phyloP scores from a whole-genome alignment of 2,329 filamentous ascomycete genomes.

The Talaromyces sp. region DNA sequence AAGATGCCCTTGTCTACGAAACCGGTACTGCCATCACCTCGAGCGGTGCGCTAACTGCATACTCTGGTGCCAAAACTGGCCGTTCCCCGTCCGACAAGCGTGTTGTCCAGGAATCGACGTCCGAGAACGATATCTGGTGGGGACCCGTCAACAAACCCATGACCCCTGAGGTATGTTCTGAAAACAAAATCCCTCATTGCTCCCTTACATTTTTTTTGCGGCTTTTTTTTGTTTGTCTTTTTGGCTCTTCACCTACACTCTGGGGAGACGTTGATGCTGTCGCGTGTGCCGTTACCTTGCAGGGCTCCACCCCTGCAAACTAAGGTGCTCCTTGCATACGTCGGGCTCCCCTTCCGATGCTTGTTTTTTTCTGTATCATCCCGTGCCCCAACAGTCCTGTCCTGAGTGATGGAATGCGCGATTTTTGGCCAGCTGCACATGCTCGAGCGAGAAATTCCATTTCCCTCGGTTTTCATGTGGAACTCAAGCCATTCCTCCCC shows the following conservation, averaged over 20 bases:
- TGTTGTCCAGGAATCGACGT: slow-evolving; percentile 85
- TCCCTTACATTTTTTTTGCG: slow-evolving; percentile 2
- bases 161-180: slow-evolving; percentile 78
- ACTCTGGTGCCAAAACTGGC: slow-evolving; percentile 96
- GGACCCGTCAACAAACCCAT: slow-evolving; percentile 99
- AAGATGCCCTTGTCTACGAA: slow-evolving; percentile 98
- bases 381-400: background rate
- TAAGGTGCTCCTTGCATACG: slow-evolving; percentile 12
- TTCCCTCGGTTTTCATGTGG: background rate
- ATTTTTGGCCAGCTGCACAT: slow-evolving; percentile 1
- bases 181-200: slow-evolving; percentile 2
- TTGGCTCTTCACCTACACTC: slow-evolving; percentile 2
- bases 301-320: slow-evolving; percentile 10
- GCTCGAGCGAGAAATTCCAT: background rate
- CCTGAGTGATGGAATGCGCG: slow-evolving; percentile 8
- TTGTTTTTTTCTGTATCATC: slow-evolving; percentile 14
- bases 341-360: slow-evolving; percentile 16
- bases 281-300: slow-evolving; percentile 14
- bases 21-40: slow-evolving; percentile 96
- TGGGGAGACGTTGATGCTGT: slow-evolving; percentile 11
- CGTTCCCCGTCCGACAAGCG: slow-evolving; percentile 96
- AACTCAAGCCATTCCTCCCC: background rate
- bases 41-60: slow-evolving; percentile 89
- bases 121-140: slow-evolving; percentile 96
- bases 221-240: slow-evolving; percentile 9